Base-by-base conservation (phyloP, 2,329 filamentous ascomycete genomes). In the Microcyclospora tardicrescens region DNA sequence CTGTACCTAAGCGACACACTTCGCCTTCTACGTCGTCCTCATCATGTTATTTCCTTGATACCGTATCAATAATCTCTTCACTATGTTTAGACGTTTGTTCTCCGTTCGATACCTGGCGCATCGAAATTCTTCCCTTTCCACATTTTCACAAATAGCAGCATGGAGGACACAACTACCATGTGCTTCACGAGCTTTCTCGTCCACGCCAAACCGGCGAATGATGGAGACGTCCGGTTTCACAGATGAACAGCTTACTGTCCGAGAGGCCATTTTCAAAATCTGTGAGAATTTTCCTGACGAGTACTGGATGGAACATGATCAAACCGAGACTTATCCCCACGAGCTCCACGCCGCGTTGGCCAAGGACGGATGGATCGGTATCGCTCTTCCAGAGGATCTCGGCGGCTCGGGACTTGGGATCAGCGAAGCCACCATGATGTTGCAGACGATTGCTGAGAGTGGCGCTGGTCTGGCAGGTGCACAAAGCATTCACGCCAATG, bases 341-440 rank as follows among this genome's bases (percentile, higher is more conserved):
- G 81, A 85, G 28, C 77, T 93, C 31, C 83, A 91, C 56, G 73
- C 78, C 0, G 80, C 80, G 0, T 61, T 91, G 8, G 79, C 84
- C 6, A 73, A 74, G 40, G 80, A 78, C 46, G 83, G 84, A 6
- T 91, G 82, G 81, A 71, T 91, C 31, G 84, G 84, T 2, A 86
- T 89, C 47, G 82, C 82, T 0, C 63, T 91, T 3, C 82, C 83
- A 0, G 81, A 86, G 54, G 67, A 73, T 0, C 69, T 85, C 0
- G 84, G 84, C 2, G 84, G 84, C 1, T 72, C 81, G 1, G 82
- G 80, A 0, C 61, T 93, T 8, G 83, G 77, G 8, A 85, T 93
- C 28, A 79, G 80, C 0, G 84, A 91, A 55, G 84, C 84, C 1
- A 84, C 79, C 0, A 82, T 89, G 72, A 89, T 91, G 82, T 72